Evolutionary conservation across 2,329 filamentous ascomycete genomes (phyloP), one percentile per base, ranked within the genome.

Genomic region (Dichotomopilus funicola): DNA sequence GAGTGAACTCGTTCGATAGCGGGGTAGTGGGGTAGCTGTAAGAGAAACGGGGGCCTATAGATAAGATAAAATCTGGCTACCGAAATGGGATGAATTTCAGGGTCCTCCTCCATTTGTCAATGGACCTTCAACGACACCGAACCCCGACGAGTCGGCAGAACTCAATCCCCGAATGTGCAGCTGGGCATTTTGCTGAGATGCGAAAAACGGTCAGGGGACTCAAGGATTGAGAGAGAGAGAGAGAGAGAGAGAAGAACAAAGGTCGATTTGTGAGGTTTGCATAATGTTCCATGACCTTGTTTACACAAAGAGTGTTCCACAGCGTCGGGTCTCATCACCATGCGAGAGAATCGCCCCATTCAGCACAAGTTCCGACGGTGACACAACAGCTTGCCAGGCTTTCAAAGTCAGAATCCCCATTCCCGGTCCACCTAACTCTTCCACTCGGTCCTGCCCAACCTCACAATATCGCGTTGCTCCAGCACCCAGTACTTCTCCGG

Each of bases 391-490:
- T 38, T 43, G 41, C 4, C 33, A 19, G 5, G 27, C 45, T 13
- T 31, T 27, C 31, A 31, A 13, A 13, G 5, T 36, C 34, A 12
- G 5, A 8, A 11, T n/a, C 34, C 12, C 38, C 27, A 11, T 13
- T 36, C 13, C 7, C 12, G 11, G 40, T 36, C 38, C 49, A 43
- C n/a, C 46, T 52, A 62, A 19, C 70, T 55, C 60, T 72, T 72
- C 77, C 75, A 80, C 70, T 82, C 82, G 19, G 76, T 78, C 63
- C 78, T 77, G n/a, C 86, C 87, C 58, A 88, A 67, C 62, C 74
- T 76, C n/a, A 89, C 69, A 64, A 91, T 86, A 57, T 90, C 87
- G 19, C 65, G 66, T 63, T 76, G 71, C 40, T 78, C 77, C 35
- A 91, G 27, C 8, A 82, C 64, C 85, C 85, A 88, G 58, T 69